A percentile compares a stretch with the other conserved stretches of the same genome.
These are phyloP conservation scores for Strigomonas culicis DNA, from an alignment of 208 protist genomes.

Conservation along the genomic window DNA sequence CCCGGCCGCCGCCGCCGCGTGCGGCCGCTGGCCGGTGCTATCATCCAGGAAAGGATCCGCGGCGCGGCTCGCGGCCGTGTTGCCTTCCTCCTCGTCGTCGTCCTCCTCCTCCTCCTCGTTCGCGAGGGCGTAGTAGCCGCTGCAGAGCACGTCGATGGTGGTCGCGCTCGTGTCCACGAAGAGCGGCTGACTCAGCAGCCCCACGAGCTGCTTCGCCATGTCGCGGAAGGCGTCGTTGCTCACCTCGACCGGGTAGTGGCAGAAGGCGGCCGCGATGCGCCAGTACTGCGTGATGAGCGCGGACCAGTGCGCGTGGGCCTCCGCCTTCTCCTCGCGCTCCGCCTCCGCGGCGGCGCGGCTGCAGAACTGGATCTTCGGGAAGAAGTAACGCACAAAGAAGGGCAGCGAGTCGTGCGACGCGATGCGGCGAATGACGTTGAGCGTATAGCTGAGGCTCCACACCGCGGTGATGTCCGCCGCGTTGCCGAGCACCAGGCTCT, in stretches of 20 bases:
- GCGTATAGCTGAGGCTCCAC: slow-evolving; percentile 75
- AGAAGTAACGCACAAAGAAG: slow-evolving; percentile 75
- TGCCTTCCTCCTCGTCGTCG: slow-evolving; percentile 25
- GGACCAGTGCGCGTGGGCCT: slow-evolving; percentile 59
- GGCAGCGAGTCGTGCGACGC: slow-evolving; percentile 80
- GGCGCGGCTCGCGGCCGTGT: background rate
- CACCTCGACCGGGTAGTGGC: slow-evolving; percentile 68
- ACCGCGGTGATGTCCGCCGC: slow-evolving; percentile 30
- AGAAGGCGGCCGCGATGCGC: slow-evolving; percentile 77
- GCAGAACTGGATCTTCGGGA: slow-evolving; percentile 72
- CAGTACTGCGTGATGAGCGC: slow-evolving; percentile 75
- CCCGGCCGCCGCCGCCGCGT: background rate
- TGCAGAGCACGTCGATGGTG: slow-evolving; percentile 72
- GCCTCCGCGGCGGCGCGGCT: slow-evolving; percentile 46
- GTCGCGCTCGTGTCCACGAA: slow-evolving; percentile 77
- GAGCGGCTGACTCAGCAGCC: slow-evolving; percentile 39
- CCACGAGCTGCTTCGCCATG: slow-evolving; percentile 77
- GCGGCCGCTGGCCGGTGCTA: slow-evolving; percentile 14
- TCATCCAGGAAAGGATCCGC: slow-evolving; percentile 23
- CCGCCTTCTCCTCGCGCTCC: slow-evolving; percentile 33
- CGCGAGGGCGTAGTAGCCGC: slow-evolving; percentile 59
- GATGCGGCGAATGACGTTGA: slow-evolving; percentile 71
- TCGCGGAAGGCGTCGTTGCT: slow-evolving; percentile 71
- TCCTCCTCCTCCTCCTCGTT: slow-evolving; percentile 41
- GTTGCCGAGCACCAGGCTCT: slow-evolving; percentile 20